These are phyloP conservation scores for Mucuna pruriens DNA, from an alignment of 306 rosid species.

Conservation along the genomic window DNA sequence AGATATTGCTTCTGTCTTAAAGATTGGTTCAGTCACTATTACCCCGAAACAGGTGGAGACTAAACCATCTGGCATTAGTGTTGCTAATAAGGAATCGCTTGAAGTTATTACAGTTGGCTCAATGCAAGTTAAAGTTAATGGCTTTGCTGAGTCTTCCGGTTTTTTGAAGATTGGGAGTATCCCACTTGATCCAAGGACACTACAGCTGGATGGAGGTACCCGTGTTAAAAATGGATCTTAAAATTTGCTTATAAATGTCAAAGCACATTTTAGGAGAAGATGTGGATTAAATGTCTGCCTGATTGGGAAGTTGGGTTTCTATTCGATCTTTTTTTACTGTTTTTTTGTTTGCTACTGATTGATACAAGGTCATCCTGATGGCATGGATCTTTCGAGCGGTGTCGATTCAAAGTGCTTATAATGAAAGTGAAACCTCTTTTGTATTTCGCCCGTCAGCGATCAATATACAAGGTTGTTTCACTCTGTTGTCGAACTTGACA, in stretches of 20 bases:
- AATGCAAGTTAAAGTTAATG: slow-evolving; percentile 72
- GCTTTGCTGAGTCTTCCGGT: slow-evolving; percentile 53
- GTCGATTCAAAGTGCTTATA: slow-evolving; percentile 18
- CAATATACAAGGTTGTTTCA: slow-evolving; percentile 18
- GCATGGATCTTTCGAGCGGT: slow-evolving; percentile 3
- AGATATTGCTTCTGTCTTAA: slow-evolving; percentile 55
- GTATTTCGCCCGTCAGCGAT: slow-evolving; percentile 1
- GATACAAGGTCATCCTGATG: slow-evolving; percentile 31
- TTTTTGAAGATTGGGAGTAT: slow-evolving; percentile 78
- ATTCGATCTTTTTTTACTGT: neutral
- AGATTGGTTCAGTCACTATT: slow-evolving; percentile 73
- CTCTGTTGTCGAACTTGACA: neutral
- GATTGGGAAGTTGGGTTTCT: slow-evolving; percentile 37
- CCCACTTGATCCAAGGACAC: slow-evolving; percentile 68
- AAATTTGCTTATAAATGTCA: slow-evolving; percentile 17
- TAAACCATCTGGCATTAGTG: slow-evolving; percentile 37
- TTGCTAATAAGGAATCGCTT: slow-evolving; percentile 35
- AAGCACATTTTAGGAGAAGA: slow-evolving; percentile 1
- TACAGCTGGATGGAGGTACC: slow-evolving; percentile 50
- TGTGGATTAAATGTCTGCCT: slow-evolving; percentile 14
- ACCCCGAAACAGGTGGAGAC: slow-evolving; percentile 54
- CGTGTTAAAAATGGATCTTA: slow-evolving; percentile 45
- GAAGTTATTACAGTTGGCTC: slow-evolving; percentile 79
- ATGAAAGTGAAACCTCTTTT: neutral
- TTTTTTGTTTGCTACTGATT: slow-evolving; percentile 30